Base-by-base conservation (phyloP, 2,329 filamentous ascomycete species). In the Ascochyta koolunga region DNA sequence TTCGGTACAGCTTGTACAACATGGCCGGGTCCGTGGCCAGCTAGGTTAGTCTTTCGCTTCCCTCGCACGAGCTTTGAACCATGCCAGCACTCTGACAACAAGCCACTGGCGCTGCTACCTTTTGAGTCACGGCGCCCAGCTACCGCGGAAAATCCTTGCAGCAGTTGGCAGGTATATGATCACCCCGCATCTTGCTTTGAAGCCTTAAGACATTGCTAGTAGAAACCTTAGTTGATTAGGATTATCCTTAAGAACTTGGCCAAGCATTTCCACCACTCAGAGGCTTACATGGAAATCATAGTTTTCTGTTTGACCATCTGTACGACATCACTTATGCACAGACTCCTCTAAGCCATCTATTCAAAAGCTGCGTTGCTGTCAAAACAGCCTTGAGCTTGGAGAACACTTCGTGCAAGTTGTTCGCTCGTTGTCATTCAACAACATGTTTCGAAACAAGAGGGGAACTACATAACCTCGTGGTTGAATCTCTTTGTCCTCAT, bases 241-340 rank as follows among this genome's bases (percentile, higher is more conserved):
- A 21, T 27, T 35, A 6, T 39, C 11, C 24, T 13, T 24, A 36
- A 13, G 19, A 35, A 16, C 8, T 18, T 35, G 36, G 18, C 8
- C 8, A 5, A 18, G 35, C 36, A n/a, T 45, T 50, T 46, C 51
- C 45, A 50, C 51, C 51, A 54, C 46, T 54, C 29, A 50, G 37
- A 18, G 31, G 21, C 16, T 18, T 9, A 11, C 36, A 21, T 8
- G 3, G 11, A 40, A 24, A 54, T 50, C 29, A 45, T 32, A 19
- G 11, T 33, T 31, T 40, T 36, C 45, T 31, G 19, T 29, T 49
- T 41, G 40, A 32, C 11, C 35, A 35, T 42, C n/a, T 36, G 22
- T 54, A 33, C 35, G 35, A 46, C 29, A 13, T 21, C 22, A n/a
- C 31, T 18, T 27, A 35, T 16, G 33, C 29, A 49, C 2, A 5